Base-by-base conservation (phyloP, 2,329 filamentous ascomycete species). In the Niveomyces coronatus region DNA sequence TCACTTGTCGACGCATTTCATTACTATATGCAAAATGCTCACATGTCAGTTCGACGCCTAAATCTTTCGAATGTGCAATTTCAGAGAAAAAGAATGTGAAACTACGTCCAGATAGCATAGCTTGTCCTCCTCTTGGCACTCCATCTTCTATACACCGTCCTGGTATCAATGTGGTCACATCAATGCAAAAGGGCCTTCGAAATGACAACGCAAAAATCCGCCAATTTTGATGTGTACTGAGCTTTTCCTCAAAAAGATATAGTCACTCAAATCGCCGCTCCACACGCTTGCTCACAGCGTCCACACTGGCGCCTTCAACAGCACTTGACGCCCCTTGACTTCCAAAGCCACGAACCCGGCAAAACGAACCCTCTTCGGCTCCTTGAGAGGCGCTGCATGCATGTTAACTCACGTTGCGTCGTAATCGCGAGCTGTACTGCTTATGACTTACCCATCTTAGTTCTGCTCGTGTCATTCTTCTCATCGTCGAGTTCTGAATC, bases 281-380 rank as follows among this genome's bases (percentile, higher is more conserved):
- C 29, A 24, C 17, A 39, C 27, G 11, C 33, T 49, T 29, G 11
- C 33, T 49, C 44, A 56, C 43, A 79, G 46, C 9, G 69, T 70
- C 76, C 76, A 89, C 22, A 88, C 79, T 11, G 83, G 82, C 15
- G 84, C 80, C 62, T 86, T 86, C 44, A 76, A 64, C 49, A 89
- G 62, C 33, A 87, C 79, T 58, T 84, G 84, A 43, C 82, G 74
- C 16, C 82, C 82, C 45, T 81, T 67, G 7, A 89, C 82, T 59
- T 88, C 83, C 22, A 87, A 70, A 14, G 72, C 74, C 40, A 87
- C 60, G 55, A 88, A 89, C 5, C 79, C 81, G 2, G 84, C 79
- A 55, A 88, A 82, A 29, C 84, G 76, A 40, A 89, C 76, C 47
- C 74, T 79, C 46, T 53, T 64, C 23, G 56, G 48, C 36, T 74